Conservation (phyloP, 352 stramenopile genomes). For the Globisporangium nagaii region DNA sequence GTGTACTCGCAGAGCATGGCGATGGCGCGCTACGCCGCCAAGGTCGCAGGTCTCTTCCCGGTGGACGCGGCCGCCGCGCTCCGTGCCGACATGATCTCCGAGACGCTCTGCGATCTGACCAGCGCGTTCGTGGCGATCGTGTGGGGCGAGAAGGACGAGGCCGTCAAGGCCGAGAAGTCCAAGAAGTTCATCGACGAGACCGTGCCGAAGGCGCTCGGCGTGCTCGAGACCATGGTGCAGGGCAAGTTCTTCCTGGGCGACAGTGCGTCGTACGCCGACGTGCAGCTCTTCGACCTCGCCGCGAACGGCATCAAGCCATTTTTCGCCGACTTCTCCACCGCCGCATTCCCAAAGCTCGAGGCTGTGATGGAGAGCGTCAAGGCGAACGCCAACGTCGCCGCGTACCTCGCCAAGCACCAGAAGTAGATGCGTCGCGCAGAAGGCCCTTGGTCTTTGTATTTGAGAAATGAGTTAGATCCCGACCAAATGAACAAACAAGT, state of each 20-base stretch:
- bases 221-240: conserved; percentile 22
- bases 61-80: conserved; percentile 7
- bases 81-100: conserved; percentile 13
- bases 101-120: conserved; percentile 5
- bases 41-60: conserved; percentile 16
- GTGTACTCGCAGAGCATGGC: conserved; percentile 18
- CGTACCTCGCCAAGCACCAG: conserved; percentile 24
- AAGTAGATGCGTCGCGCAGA: background rate
- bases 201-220: conserved; percentile 22
- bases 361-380: conserved; percentile 28
- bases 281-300: conserved; percentile 40
- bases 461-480: too few relatives aligned
- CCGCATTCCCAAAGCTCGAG: conserved; percentile 32
- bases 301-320: conserved; percentile 22
- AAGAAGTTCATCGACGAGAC: conserved; percentile 21
- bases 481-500: too few relatives aligned
- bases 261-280: conserved; percentile 27
- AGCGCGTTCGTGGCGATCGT: background rate
- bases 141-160: conserved; percentile 17
- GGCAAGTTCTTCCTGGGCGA: conserved; percentile 36
- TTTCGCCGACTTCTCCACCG: conserved; percentile 16
- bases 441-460: too few relatives aligned
- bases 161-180: conserved; percentile 29
- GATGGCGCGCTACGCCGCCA: conserved; percentile 27
- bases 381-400: conserved; percentile 21